phyloP scores from a whole-genome alignment of 306 rosid genomes.

The Sicyos edulis region DNA sequence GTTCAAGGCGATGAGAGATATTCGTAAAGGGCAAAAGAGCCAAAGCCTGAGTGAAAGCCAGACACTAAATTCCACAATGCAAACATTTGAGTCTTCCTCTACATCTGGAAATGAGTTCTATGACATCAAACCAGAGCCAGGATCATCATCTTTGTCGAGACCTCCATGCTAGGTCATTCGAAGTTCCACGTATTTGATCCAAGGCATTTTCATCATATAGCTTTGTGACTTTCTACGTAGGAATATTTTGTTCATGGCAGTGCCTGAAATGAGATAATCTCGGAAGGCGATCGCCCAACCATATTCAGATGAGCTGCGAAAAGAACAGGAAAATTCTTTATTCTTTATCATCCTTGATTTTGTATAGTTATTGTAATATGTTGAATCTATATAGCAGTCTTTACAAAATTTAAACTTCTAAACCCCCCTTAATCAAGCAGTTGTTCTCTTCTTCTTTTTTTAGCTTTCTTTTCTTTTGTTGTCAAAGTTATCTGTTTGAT shows the following conservation, averaged over 20 bases:
- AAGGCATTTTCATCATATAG: background rate
- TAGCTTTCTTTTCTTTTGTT: background rate
- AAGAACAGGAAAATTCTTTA: background rate
- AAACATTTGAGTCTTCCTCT: constrained; percentile 33
- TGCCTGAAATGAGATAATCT: background rate
- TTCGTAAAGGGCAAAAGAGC: constrained; percentile 28
- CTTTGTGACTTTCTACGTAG: background rate
- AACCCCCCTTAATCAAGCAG: background rate
- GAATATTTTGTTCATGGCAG: constrained; percentile 7
- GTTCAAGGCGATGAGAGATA: constrained; percentile 72
- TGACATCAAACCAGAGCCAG: constrained; percentile 25
- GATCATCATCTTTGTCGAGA: background rate
- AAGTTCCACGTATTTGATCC: background rate
- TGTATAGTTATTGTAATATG: constrained; percentile 5
- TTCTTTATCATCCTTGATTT: constrained; percentile 10
- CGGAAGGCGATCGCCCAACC: background rate
- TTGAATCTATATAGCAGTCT: background rate
- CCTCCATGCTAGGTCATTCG: no score
- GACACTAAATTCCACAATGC: constrained; percentile 31
- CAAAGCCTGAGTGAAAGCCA: constrained; percentile 35
- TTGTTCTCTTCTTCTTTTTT: background rate
- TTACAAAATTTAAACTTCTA: background rate
- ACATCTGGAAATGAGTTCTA: constrained; percentile 28
- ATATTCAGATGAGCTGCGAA: background rate
- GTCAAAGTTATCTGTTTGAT: background rate